Evolutionary conservation across 495 filamentous ascomycete species (phyloP), one percentile per base, ranked within the genome.

Genomic region (Polyplosphaeria fusca): DNA sequence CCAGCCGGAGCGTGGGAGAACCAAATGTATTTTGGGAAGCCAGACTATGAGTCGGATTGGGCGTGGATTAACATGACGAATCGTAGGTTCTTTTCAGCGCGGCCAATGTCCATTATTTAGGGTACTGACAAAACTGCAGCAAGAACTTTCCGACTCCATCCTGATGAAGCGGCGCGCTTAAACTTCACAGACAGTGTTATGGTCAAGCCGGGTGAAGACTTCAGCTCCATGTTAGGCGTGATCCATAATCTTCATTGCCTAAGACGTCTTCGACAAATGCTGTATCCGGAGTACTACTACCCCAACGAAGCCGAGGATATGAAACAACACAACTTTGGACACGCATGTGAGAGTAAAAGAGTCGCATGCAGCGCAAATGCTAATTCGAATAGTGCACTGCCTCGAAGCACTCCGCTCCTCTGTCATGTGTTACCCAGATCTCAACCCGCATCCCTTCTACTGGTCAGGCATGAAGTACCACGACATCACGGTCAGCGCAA

Each of bases 221-320:
- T 35, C 26, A 23, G 18, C 12, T 5, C 5, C 16, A 50, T 50
- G 16, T 12, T 50, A 18, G 47, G 24, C 26, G 47, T 50, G 5
- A 35, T 50, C 5, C 47, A 50, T 37, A 50, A 50, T 18, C 23
- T 50, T n/a, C 47, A 50, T 27, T 50, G 47, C 18, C 23, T 50
- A 27, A 27, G 32, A 50, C 9, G 26, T 14, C 12, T 50, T 35
- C 30, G 47, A 4, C 47, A 50, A 20, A 50, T 37, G 26, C 16
- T 50, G 47, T 50, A 50, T 24, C 4, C 47, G 12, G 47, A 50
- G 18, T 50, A 50, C 26, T 50, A 50, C 26, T 50, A 50, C 37
- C 47, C 47, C n/a, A 32, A 50, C 26, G 26, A 14, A 11, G 37
- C 47, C 26, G 47, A 50, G 32, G 47, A 30, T 14, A 16, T 24